A percentile compares a stretch with the other conserved stretches of the same genome.
Conservation (phyloP, 2,329 filamentous ascomycete genomes). For the Nemania serpens region DNA sequence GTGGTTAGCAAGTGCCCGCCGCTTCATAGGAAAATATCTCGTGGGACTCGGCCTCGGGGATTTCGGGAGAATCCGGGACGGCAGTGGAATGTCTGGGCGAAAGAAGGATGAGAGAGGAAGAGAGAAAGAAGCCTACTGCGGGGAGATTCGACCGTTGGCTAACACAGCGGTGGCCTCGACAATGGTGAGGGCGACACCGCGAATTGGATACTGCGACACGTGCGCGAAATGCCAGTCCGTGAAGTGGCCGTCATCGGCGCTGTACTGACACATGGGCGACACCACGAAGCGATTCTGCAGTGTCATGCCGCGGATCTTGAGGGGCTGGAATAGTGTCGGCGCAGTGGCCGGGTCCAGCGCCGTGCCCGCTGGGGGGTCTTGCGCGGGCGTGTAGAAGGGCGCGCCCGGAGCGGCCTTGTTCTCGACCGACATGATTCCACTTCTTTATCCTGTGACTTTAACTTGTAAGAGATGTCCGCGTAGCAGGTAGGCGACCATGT, state of each 20-base stretch:
- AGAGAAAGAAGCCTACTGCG: constrained; percentile 43
- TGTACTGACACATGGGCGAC: constrained; percentile 67
- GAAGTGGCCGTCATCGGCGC: constrained; percentile 65
- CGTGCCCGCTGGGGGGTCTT: constrained; percentile 56
- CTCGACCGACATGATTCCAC: constrained; percentile 34
- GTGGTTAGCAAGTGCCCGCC: background rate
- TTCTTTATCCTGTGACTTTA: too few species aligned
- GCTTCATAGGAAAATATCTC: background rate
- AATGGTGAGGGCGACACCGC: constrained; percentile 74
- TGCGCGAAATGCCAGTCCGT: constrained; percentile 85
- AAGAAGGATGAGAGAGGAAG: too few species aligned
- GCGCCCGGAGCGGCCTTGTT: constrained; percentile 49
- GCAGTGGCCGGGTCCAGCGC: constrained; percentile 47
- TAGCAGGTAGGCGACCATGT: too few species aligned
- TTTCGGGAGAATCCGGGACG: background rate
- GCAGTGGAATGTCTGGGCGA: background rate
- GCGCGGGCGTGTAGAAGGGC: constrained; percentile 60
- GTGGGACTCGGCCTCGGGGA: background rate
- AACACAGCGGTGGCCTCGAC: constrained; percentile 80
- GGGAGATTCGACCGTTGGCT: constrained; percentile 80
- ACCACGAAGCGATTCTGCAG: constrained; percentile 63
- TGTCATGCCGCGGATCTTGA: constrained; percentile 57
- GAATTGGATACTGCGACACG: constrained; percentile 75
- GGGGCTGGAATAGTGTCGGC: constrained; percentile 61
- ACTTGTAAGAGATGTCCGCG: too few species aligned